Conservation (phyloP, 495 filamentous ascomycete species). For the Astrothelium subdiscretum region DNA sequence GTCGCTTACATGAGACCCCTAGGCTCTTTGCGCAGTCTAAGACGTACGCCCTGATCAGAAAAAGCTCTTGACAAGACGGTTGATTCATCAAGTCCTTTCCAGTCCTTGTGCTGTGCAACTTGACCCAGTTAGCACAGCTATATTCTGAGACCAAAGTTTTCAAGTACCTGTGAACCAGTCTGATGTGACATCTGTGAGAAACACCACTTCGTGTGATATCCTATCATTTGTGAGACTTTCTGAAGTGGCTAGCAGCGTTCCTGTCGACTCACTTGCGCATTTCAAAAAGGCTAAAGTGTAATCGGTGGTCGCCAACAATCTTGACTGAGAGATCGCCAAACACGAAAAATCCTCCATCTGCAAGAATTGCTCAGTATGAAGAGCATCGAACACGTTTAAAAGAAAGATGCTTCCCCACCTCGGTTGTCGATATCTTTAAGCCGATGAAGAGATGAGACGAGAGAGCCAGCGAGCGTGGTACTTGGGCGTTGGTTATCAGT, state of each 20-base stretch:
- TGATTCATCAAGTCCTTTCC: slow-evolving; percentile 79
- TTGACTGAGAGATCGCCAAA: slow-evolving; percentile 87
- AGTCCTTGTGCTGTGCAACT: slow-evolving; percentile 70
- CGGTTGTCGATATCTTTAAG: slow-evolving; percentile 84
- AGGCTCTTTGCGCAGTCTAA: slow-evolving; percentile 81
- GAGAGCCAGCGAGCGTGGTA: slow-evolving; percentile 60
- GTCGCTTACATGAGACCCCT: slow-evolving; percentile 20
- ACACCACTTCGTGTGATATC: slow-evolving; percentile 41
- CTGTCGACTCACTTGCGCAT: slow-evolving; percentile 65
- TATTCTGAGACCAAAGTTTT: not conserved
- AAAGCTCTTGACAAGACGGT: slow-evolving; percentile 87
- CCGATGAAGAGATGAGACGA: slow-evolving; percentile 85
- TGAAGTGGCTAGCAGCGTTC: too few relatives aligned
- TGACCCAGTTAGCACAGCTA: slow-evolving; percentile 1
- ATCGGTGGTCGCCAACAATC: slow-evolving; percentile 62
- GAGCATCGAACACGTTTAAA: not conserved
- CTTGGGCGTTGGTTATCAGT: slow-evolving; percentile 40
- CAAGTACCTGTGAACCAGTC: slow-evolving; percentile 58
- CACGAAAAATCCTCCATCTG: slow-evolving; percentile 93
- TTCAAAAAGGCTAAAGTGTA: slow-evolving; percentile 83
- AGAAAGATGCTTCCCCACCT: slow-evolving; percentile 35
- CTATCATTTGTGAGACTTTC: slow-evolving; percentile 29
- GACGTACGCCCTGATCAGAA: slow-evolving; percentile 84
- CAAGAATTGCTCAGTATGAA: not conserved
- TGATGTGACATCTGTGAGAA: slow-evolving; percentile 60